Evolutionary conservation across 805 yeast species (phyloP), one percentile per base, ranked within the genome.

Genomic region (Metschnikowia lunata): DNA sequence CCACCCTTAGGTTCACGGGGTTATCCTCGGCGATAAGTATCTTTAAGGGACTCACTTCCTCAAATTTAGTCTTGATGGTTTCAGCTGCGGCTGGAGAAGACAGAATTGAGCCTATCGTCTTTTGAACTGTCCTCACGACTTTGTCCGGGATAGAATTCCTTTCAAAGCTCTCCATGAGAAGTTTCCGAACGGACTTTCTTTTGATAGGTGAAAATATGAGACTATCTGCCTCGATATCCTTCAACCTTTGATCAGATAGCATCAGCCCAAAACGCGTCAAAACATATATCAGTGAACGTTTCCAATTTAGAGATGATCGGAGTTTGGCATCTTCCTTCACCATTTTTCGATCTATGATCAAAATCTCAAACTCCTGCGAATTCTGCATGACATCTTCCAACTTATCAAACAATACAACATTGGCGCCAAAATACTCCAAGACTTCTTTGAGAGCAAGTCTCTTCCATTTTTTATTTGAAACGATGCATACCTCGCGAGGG

Each of bases 1-100:
- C 81, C 27, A 78, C 81, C 41, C 67, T 64, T 8, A 76, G 71
- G 48, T 75, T 75, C 46, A 74, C 66, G 29, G 71, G 64, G 41
- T 75, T 78, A 45, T 80, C 85, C 50, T 79, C 83, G 4, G 80
- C 82, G 6, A 80, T 60, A 27, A 80, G 56, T 12, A 79, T 73
- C 28, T 64, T 57, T 26, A 80, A 62, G 5, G 82, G 82, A 9
- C 26, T 40, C 6, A 15, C 32, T 8, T 8, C 26, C 2, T 27
- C 30, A 12, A 8, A 13, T 14, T 29, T 10, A 9, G 37, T 4
- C 7, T 29, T 34, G 8, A 11, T 7, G 6, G 39, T 7, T 8
- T 28, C 34, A 11, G 10, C n/a, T 23, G 34, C 34, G 7, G 36
- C 27, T 26, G 12, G 30, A 12, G 12, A 26, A 10, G 33, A 8